Conservation (phyloP, 495 filamentous ascomycete species). For the Bryoglossum gracile region DNA sequence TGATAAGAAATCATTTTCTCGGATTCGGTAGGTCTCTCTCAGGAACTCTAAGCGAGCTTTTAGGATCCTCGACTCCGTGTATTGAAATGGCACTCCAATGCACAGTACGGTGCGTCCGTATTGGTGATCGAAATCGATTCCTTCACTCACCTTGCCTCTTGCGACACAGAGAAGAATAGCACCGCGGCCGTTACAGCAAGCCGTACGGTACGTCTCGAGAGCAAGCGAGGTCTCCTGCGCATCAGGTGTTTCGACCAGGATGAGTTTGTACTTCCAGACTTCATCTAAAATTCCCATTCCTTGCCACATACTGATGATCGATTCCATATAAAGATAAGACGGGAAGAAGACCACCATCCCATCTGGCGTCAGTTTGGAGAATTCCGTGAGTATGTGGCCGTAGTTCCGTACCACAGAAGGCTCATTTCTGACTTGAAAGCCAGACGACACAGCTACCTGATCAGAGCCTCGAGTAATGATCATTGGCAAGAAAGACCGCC, state of each 20-base stretch:
- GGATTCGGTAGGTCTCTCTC: conserved; percentile 92
- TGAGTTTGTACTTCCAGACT: conserved; percentile 99
- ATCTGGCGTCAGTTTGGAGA: conserved; percentile 89
- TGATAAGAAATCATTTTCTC: conserved; percentile 95
- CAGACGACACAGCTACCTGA: conserved; percentile 81
- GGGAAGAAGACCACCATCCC: conserved; percentile 99
- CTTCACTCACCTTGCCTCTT: conserved; percentile 93
- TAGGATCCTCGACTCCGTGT: conserved; percentile 94
- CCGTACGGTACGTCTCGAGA: conserved; percentile 92
- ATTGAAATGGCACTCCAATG: conserved; percentile 97
- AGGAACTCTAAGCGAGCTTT: conserved; percentile 95
- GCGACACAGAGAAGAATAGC: conserved; percentile 91
- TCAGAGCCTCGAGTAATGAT: conserved; percentile 94
- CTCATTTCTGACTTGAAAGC: conserved; percentile 92
- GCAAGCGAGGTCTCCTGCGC: conserved; percentile 94
- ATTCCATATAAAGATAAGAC: conserved; percentile 98
- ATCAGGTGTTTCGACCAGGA: conserved; percentile 96
- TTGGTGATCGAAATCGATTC: conserved; percentile 99
- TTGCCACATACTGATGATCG: conserved; percentile 98
- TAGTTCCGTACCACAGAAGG: conserved; percentile 93
- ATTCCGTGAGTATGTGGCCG: conserved; percentile 85
- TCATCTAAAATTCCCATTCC: conserved; percentile 95
- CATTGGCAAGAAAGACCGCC: conserved; percentile 95
- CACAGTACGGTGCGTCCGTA: conserved; percentile 95
- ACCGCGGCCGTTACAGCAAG: conserved; percentile 92